Conservation (phyloP, 1,139 yeast species). For the Magnusiomyces sp. region DNA sequence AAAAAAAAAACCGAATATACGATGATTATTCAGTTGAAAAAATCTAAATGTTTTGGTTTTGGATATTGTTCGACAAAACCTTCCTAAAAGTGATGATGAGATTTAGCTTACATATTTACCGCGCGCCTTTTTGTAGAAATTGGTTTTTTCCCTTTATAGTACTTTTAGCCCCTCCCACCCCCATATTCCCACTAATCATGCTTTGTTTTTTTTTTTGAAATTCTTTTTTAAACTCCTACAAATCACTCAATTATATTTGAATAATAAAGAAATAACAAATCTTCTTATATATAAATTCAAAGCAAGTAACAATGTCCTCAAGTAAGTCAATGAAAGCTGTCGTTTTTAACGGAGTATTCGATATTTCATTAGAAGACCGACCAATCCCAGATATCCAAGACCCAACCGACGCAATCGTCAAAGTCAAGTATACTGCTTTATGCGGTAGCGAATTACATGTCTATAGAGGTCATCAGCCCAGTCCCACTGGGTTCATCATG, state of each 20-base stretch:
- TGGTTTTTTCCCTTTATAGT: neutral
- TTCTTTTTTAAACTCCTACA: neutral
- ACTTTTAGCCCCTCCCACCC: too few relatives aligned
- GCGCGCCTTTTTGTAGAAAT: neutral
- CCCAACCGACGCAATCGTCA: constrained; percentile 44
- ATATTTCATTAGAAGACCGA: constrained; percentile 38
- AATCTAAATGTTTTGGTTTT: too few relatives aligned
- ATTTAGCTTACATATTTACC: too few relatives aligned
- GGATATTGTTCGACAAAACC: too few relatives aligned
- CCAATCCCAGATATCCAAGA: constrained; percentile 38
- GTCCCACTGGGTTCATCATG: constrained; percentile 50
- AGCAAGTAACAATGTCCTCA: neutral
- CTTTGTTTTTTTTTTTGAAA: neutral
- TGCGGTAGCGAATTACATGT: constrained; percentile 59
- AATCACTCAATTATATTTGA: too few relatives aligned
- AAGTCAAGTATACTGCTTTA: constrained; percentile 46
- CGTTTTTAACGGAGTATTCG: constrained; percentile 44
- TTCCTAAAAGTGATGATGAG: too few relatives aligned
- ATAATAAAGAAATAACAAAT: too few relatives aligned
- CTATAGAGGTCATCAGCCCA: constrained; percentile 45
- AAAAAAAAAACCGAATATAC: neutral
- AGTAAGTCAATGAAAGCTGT: constrained; percentile 44
- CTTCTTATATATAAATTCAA: too few relatives aligned
- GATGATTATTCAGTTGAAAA: neutral
- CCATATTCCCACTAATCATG: too few relatives aligned